These are phyloP conservation scores for Talaromyces sp. DNA, from an alignment of 2,329 filamentous ascomycete genomes.

Conservation along the genomic window DNA sequence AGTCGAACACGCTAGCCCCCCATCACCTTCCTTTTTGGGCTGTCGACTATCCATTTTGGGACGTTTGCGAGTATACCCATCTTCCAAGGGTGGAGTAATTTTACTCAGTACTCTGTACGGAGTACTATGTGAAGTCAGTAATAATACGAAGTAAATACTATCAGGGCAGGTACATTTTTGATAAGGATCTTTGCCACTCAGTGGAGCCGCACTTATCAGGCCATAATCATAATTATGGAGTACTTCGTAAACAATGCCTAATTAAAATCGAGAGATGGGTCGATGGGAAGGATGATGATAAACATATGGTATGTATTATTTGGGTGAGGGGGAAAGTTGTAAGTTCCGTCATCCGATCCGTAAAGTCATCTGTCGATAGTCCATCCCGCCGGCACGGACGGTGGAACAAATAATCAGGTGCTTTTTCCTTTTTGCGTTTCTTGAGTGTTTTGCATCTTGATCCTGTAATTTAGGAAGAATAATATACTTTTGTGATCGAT, in stretches of 20 bases:
- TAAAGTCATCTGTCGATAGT: background rate
- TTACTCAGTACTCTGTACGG: no score
- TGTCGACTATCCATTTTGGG: background rate
- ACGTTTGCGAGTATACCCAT: background rate
- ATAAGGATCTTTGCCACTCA: background rate
- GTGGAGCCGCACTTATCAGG: background rate
- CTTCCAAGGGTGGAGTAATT: no score
- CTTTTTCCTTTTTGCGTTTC: background rate
- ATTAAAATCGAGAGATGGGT: no score
- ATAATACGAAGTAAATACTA: no score
- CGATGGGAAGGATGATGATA: background rate
- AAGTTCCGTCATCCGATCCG: background rate
- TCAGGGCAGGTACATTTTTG: no score
- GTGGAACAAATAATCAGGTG: background rate
- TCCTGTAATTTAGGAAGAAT: background rate
- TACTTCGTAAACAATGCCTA: no score
- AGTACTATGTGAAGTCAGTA: no score
- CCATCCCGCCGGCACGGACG: background rate
- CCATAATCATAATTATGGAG: no score
- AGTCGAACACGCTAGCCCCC: conserved; percentile 1
- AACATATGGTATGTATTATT: no score
- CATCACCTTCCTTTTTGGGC: background rate
- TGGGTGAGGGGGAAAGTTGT: background rate
- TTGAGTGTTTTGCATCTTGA: no score
- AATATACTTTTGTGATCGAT: background rate